Evolutionary conservation across 1,284 basidiomycete species (phyloP).

Genomic region (Fomitiporia mediterranea): DNA sequence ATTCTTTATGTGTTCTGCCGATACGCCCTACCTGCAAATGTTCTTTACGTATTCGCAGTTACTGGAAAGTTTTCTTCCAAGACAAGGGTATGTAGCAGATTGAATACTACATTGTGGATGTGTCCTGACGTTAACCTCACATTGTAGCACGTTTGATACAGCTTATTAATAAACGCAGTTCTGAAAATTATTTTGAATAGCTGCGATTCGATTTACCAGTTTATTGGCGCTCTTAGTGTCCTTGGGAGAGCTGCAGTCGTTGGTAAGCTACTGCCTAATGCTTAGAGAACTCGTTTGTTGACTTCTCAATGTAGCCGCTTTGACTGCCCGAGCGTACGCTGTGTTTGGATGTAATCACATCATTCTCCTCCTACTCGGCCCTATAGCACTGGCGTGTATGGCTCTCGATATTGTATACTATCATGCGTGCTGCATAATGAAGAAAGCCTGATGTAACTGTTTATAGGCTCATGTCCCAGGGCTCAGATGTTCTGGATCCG

Average conservation of each 20-base stretch:
- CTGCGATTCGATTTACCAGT: background rate
- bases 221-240: background rate
- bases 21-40: conserved; percentile 33
- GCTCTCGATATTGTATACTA: background rate
- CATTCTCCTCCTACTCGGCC: background rate
- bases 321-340: background rate
- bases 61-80: conserved; percentile 24
- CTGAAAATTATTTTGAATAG: background rate
- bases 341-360: background rate
- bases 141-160: background rate
- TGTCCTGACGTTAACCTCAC: background rate
- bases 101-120: background rate
- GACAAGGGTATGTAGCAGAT: conserved; percentile 16
- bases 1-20: conserved; percentile 34
- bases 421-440: background rate
- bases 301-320: background rate
- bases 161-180: background rate
- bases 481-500: background rate
- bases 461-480: background rate
- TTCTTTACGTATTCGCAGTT: conserved; percentile 32
- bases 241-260: conserved; percentile 3
- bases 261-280: background rate
- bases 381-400: background rate
- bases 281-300: background rate
- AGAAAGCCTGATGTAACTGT: no score